Evolutionary conservation across 2,329 filamentous ascomycete genomes (phyloP).

Genomic region (Fusarium pseudograminearum): DNA sequence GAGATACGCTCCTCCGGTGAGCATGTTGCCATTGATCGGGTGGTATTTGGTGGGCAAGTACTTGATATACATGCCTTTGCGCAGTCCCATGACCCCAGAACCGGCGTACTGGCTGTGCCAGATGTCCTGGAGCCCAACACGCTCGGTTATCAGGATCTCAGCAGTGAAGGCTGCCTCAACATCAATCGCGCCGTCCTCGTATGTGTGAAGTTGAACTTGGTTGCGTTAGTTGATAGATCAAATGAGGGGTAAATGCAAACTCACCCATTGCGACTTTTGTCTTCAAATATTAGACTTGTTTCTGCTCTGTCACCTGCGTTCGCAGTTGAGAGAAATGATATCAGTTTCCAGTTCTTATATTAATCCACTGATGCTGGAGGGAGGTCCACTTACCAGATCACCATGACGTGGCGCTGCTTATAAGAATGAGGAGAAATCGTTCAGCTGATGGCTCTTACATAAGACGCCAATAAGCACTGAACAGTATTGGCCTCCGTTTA

Average conservation of each 20-base stretch:
- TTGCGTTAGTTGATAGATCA: neutral
- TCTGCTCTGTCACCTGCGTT: neutral
- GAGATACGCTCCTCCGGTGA: constrained; percentile 36
- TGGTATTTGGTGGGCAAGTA: constrained; percentile 34
- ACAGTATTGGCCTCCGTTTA: neutral
- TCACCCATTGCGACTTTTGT: constrained; percentile 10
- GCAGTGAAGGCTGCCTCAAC: constrained; percentile 35
- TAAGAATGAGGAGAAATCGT: neutral
- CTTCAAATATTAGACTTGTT: rapidly evolving
- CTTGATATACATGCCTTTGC: constrained; percentile 41
- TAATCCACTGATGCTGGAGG: neutral
- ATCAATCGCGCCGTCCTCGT: constrained; percentile 17
- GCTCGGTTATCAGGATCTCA: constrained; percentile 27
- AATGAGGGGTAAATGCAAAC: neutral
- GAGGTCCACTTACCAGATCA: no score
- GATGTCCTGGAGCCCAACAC: constrained; percentile 32
- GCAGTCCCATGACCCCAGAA: constrained; percentile 34
- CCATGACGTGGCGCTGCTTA: neutral
- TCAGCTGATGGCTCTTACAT: constrained; percentile 2
- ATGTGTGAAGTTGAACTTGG: neutral
- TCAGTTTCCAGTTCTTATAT: neutral
- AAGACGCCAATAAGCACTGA: neutral
- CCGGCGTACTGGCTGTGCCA: constrained; percentile 35
- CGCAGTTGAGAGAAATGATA: rapidly evolving
- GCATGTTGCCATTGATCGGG: constrained; percentile 31